A percentile compares a stretch with the other conserved stretches of the same genome.
These are phyloP conservation scores for Fusarium compactum DNA, from an alignment of 2,329 filamentous ascomycete genomes.

Conservation along the genomic window DNA sequence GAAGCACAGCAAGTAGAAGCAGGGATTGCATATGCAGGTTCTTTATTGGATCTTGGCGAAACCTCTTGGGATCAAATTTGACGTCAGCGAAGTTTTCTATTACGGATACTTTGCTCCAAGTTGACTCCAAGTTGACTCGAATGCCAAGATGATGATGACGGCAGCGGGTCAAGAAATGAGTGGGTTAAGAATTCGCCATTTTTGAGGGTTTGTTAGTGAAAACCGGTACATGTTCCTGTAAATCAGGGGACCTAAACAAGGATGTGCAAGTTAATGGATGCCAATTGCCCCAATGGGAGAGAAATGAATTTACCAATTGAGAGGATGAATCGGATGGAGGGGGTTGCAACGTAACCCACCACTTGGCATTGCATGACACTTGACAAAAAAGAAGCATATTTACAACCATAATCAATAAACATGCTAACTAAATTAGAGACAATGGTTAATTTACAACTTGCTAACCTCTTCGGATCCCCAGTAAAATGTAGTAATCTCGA, in stretches of 20 bases:
- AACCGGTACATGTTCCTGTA: conserved; percentile 22
- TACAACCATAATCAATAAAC: conserved; percentile 3
- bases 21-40: neutral
- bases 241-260: conserved; percentile 25
- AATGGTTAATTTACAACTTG: neutral
- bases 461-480: conserved; percentile 57
- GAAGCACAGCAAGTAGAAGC: neutral
- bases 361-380: neutral
- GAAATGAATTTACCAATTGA: conserved; percentile 12
- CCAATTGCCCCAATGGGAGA: conserved; percentile 14
- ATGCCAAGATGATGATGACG: conserved; percentile 40
- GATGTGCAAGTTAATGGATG: neutral
- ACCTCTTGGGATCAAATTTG: conserved; percentile 11
- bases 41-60: neutral
- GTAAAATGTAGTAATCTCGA: conserved; percentile 68
- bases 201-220: neutral
- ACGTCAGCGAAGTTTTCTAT: conserved; percentile 31
- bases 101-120: neutral
- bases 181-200: conserved; percentile 14
- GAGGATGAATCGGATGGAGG: neutral
- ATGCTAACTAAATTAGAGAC: neutral
- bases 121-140: too few relatives aligned
- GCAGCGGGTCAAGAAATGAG: conserved; percentile 37
- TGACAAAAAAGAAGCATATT: conserved; percentile 27
- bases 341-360: neutral